These are phyloP conservation scores for Helminthosporium solani DNA, from an alignment of 2,329 filamentous ascomycete species.

Conservation along the genomic window DNA sequence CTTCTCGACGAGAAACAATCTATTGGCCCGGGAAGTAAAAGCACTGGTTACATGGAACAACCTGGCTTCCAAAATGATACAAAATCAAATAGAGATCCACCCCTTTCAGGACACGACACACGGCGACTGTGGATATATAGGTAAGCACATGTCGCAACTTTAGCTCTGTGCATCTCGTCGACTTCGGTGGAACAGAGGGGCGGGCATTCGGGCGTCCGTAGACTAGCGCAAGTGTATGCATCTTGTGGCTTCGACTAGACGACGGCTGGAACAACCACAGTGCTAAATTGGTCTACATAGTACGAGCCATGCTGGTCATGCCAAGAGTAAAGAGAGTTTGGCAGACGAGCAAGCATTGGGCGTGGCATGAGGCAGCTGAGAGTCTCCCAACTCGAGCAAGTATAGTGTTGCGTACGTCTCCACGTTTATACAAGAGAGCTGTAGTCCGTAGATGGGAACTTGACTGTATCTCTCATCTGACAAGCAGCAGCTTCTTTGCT, in stretches of 20 bases:
- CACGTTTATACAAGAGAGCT: no score
- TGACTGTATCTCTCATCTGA: no score
- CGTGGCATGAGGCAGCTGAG: no score
- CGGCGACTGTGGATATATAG: conserved; percentile 23
- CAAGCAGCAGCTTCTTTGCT: no score
- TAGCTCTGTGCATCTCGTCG: conserved; percentile 21
- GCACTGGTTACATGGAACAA: conserved; percentile 18
- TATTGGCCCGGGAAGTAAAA: conserved; percentile 8
- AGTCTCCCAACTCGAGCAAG: no score
- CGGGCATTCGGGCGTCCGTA: conserved; percentile 15
- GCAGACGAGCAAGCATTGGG: no score
- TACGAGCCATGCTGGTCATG: conserved; percentile 13
- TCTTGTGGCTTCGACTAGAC: conserved; percentile 28
- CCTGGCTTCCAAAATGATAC: conserved; percentile 19
- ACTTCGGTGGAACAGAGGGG: conserved; percentile 12
- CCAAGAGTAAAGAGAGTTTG: conserved; percentile 1
- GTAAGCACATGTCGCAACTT: conserved; percentile 18
- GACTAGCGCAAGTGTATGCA: conserved; percentile 23
- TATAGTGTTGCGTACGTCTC: no score
- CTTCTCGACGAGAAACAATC: not conserved
- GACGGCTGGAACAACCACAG: conserved; percentile 8
- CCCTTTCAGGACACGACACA: conserved; percentile 21
- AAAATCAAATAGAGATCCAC: conserved; percentile 8
- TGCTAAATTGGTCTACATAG: conserved; percentile 5
- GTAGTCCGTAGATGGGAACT: no score